phyloP scores from a whole-genome alignment of 176 grass and related monocot species.

The Raddia guianensis region DNA sequence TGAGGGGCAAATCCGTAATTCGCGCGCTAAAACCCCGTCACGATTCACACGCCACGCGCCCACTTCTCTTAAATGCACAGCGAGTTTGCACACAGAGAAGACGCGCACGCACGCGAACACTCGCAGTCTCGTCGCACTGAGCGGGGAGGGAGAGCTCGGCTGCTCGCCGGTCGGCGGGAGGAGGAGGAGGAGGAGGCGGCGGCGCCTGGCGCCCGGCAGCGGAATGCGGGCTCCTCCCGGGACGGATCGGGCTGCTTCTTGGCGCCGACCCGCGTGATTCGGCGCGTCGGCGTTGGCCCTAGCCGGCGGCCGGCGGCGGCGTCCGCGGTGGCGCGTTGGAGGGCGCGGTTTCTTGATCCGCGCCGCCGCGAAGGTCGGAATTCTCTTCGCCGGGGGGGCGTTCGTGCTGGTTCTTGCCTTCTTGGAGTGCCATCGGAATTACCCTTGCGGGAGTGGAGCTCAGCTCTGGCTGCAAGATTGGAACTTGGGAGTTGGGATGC shows the following conservation, averaged over 20 bases:
- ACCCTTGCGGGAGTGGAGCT: not conserved
- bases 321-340: constrained; percentile 20
- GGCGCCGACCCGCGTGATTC: constrained; percentile 1
- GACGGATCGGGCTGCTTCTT: constrained; percentile 4
- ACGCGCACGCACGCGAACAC: not conserved
- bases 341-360: not conserved
- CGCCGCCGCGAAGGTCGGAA: constrained; percentile 20
- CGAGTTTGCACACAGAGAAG: not conserved
- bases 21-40: not conserved
- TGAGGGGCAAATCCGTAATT: constrained; percentile 35
- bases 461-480: not conserved
- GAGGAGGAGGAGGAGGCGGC: not conserved
- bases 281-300: not conserved
- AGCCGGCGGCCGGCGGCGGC: too few species aligned
- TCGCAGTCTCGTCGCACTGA: too few species aligned
- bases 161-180: constrained; percentile 6
- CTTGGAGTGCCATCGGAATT: not conserved
- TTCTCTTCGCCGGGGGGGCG: constrained; percentile 1
- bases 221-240: constrained; percentile 35
- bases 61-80: constrained; percentile 45
- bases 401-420: not conserved
- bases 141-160: not conserved
- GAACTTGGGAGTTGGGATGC: not conserved
- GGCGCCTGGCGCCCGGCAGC: not conserved
- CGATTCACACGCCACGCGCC: not conserved